Conservation (phyloP, 495 filamentous ascomycete genomes). For the Lineolata rhizophorae region DNA sequence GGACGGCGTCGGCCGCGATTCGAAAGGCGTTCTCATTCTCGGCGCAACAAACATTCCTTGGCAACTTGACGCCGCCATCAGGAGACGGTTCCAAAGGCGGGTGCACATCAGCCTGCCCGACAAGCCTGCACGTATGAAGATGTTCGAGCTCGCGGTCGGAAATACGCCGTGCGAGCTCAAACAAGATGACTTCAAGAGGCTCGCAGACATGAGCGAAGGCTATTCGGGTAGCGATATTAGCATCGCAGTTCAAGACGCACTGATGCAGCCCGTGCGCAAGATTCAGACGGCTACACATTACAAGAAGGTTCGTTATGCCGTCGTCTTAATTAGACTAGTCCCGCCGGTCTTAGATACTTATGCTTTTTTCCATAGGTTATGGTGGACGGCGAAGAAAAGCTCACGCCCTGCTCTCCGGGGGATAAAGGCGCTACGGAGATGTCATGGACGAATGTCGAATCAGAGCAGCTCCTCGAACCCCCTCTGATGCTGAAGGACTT, state of each 20-base stretch:
- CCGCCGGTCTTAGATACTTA: no score
- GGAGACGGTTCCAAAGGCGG: conserved; percentile 85
- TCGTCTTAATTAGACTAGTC: not conserved
- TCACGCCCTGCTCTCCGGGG: conserved; percentile 88
- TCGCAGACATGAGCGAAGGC: conserved; percentile 68
- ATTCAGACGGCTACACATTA: conserved; percentile 98
- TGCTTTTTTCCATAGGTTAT: conserved; percentile 31
- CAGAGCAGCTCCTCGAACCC: conserved; percentile 68
- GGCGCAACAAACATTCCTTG: conserved; percentile 98
- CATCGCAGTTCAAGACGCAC: conserved; percentile 88
- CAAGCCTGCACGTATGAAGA: conserved; percentile 67
- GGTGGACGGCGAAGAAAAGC: conserved; percentile 46
- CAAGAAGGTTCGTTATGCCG: conserved; percentile 44
- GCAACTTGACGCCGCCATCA: conserved; percentile 96
- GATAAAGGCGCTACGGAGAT: conserved; percentile 71
- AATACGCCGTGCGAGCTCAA: conserved; percentile 73
- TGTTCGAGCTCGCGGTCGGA: conserved; percentile 92
- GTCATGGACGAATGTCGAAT: conserved; percentile 74
- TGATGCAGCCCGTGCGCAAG: conserved; percentile 95
- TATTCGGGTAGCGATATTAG: conserved; percentile 93
- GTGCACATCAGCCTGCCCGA: conserved; percentile 92
- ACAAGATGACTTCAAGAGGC: conserved; percentile 48
- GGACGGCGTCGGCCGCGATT: conserved; percentile 94
- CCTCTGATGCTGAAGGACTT: conserved; percentile 80
- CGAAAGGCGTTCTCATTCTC: conserved; percentile 78